A percentile compares a stretch with the other conserved stretches of the same genome.
These are phyloP conservation scores for Barnettozyma sp. DNA, from an alignment of 805 yeast species.

Conservation along the genomic window DNA sequence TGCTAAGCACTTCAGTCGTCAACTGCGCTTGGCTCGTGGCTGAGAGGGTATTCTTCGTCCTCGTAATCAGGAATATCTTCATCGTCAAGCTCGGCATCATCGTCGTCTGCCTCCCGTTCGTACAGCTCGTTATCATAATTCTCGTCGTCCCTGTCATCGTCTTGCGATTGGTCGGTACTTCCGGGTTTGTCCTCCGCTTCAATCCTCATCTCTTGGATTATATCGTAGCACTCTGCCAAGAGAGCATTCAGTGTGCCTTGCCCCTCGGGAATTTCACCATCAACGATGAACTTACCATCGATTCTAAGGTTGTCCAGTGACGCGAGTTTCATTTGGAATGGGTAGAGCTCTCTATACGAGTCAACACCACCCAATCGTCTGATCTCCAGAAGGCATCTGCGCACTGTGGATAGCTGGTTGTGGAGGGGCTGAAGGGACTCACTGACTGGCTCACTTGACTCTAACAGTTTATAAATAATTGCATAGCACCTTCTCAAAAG, in stretches of 20 bases:
- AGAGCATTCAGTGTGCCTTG: conserved; percentile 92
- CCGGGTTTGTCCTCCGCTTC: conserved; percentile 55
- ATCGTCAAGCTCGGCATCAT: conserved; percentile 31
- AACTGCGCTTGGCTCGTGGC: conserved; percentile 22
- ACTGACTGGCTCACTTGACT: conserved; percentile 90
- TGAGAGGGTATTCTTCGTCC: conserved; percentile 26
- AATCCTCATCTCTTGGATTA: conserved; percentile 81
- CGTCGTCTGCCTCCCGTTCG: conserved; percentile 27
- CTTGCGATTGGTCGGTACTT: conserved; percentile 24
- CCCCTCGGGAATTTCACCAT: conserved; percentile 92
- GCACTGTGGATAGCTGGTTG: conserved; percentile 86
- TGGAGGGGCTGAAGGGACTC: conserved; percentile 91
- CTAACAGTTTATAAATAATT: conserved; percentile 78
- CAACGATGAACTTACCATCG: conserved; percentile 90
- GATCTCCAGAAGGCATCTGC: conserved; percentile 83
- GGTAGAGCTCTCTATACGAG: conserved; percentile 83
- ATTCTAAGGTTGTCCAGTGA: conserved; percentile 78
- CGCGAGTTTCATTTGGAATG: conserved; percentile 91
- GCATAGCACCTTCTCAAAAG: conserved; percentile 87
- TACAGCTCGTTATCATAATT: conserved; percentile 18
- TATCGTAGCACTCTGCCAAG: conserved; percentile 90
- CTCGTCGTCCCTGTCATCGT: conserved; percentile 22
- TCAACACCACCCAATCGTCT: conserved; percentile 90
- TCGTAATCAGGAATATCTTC: conserved; percentile 22
- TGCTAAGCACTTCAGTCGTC: no score